Evolutionary conservation across 371 early-diverging fungal species (phyloP).

Genomic region (Mortierella sp.): DNA sequence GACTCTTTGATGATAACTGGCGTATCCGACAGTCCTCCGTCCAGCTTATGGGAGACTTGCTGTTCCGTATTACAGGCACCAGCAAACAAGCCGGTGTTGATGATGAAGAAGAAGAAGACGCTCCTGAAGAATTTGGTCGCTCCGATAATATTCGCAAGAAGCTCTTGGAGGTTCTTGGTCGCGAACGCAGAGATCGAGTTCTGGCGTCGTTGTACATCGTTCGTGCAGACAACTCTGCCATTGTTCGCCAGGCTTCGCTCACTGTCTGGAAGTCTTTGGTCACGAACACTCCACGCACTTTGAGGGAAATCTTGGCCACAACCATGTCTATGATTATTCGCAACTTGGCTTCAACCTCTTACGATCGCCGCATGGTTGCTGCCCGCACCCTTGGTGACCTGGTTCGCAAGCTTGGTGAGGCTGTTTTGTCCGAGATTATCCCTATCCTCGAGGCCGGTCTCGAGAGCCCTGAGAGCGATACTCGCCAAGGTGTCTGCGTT

Average conservation of each 20-base stretch:
- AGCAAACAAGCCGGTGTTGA: constrained; percentile 71
- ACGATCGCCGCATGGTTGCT: constrained; percentile 85
- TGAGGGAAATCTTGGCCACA: constrained; percentile 92
- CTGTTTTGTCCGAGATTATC: constrained; percentile 85
- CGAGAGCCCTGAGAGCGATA: constrained; percentile 71
- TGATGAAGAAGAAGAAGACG: constrained; percentile 64
- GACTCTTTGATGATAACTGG: constrained; percentile 93
- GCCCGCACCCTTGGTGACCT: constrained; percentile 95
- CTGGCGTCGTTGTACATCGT: constrained; percentile 94
- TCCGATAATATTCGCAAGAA: constrained; percentile 81
- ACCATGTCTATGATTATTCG: constrained; percentile 91
- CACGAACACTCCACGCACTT: constrained; percentile 94
- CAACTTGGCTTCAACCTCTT: constrained; percentile 77
- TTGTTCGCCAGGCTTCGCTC: constrained; percentile 87
- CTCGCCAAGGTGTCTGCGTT: constrained; percentile 93
- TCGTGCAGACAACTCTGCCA: constrained; percentile 83
- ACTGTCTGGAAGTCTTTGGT: constrained; percentile 97
- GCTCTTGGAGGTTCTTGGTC: constrained; percentile 87
- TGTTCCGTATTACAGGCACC: constrained; percentile 92
- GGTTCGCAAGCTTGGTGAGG: constrained; percentile 95
- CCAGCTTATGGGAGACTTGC: constrained; percentile 94
- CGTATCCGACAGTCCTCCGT: constrained; percentile 96
- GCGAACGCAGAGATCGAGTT: constrained; percentile 88
- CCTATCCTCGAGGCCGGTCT: constrained; percentile 91
- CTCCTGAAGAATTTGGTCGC: constrained; percentile 63